Evolutionary conservation across 805 yeast genomes (phyloP), one percentile per base, ranked within the genome.

Genomic region (Candida dajiaensis): DNA sequence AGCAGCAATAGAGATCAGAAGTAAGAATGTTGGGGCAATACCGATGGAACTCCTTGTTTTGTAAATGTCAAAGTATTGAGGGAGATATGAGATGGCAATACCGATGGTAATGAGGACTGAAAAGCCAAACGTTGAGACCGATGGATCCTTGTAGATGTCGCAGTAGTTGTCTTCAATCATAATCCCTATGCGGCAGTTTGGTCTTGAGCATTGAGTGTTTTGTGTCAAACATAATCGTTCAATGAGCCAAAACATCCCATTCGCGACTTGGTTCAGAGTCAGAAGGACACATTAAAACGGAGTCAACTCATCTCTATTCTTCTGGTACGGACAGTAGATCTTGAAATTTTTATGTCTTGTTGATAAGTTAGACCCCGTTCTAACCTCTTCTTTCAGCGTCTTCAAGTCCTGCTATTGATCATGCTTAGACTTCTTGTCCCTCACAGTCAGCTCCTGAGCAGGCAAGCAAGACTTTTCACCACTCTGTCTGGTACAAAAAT

Each of bases 1-100:
- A n/a, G 86, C 81, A 19, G 90, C 78, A 41, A 82, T 63, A 5
- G 83, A 76, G 4, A 94, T 94, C 37, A 89, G 71, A 13, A 88
- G 65, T 28, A 88, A 68, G 59, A 81, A 88, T 54, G 75, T 71
- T 12, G 90, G 86, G 6, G 90, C 83, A 20, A 88, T 67, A 5
- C 96, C 96, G 59, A 86, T 89, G 12, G 90, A 80, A 6, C 89
- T 74, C 42, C 74, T 64, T 42, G 89, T 73, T 18, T 60, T 54
- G 43, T 77, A 63, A 45, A 88, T 80, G 39, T 81, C 74, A 38
- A 70, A 46, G 61, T 83, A 87, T 66, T 88, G 96, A 0, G 96
- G 96, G 4, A 82, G 44, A 60, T 88, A 88, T 39, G 92, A 83
- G 11, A 73, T 54, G 29, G 81, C 76, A 9, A 88, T 85, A 3